Evolutionary conservation across 345 rosid genomes (phyloP), one percentile per base, ranked within the genome.

Genomic region (Eutrema yunnanense): DNA sequence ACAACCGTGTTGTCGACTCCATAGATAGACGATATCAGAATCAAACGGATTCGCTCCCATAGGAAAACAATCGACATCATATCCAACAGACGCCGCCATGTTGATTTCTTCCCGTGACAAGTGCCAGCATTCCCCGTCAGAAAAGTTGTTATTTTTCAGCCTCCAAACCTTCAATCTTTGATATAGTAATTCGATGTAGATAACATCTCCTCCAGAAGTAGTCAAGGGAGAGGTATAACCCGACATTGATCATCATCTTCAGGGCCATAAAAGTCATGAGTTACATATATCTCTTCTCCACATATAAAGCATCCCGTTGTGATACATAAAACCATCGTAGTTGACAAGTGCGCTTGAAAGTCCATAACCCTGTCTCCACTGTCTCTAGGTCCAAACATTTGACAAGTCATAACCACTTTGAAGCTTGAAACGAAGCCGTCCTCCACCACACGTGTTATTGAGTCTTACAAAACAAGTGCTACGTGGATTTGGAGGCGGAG

Each of bases 221-320:
- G 73, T 55, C 63, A 68, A 68, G 62, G 72, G 14, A 68, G 72
- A 55, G 63, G 63, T 68, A 68, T 43, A 32, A 68, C 53, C 44
- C 16, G 34, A 10, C 72, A 55, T 1, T 38, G 59, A 8, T 50
- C 48, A 51, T 65, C 59, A 6, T 48, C 30, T 10, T 55, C 63
- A 30, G 33, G 48, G 12, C 48, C 33, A 32, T 68, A 68, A 12
- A 68, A 68, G 10, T 68, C 62, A 43, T 68, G 14, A 42, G 27
- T 49, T 26, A 51, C 32, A 38, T 9, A 22, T 0, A 22, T 22
- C 71, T 38, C 8, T 5, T 26, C 5, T 46, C 49, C 38, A 19
- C 13, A 55, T 2, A 29, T 68, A 68, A 42, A 54, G 42, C 43
- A 14, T 43, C 43, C 63, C 72, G 6, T 55, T 55, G 43, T 42